Evolutionary conservation across 345 rosid species (phyloP).

Genomic region (Jatropha curcas): DNA sequence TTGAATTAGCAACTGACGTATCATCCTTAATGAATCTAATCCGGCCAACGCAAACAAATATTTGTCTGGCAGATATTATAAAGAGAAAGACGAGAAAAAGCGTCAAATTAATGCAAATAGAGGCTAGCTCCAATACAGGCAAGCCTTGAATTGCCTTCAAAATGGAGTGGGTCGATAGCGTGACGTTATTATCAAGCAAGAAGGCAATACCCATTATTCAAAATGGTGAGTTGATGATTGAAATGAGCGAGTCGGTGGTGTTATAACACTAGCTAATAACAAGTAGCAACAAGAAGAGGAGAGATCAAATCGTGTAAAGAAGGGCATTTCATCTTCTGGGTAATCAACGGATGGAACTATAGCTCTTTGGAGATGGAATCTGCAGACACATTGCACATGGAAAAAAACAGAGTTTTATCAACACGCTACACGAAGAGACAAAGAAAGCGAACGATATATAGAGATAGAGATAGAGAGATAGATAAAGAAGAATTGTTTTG

Average conservation of each 20-base stretch:
- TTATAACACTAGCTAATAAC: constrained; percentile 12
- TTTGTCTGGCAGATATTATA: constrained; percentile 59
- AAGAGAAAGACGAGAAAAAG: constrained; percentile 66
- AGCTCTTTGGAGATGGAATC: constrained; percentile 37
- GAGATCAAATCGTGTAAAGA: constrained; percentile 42
- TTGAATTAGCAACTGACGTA: constrained; percentile 37
- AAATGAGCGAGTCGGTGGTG: constrained; percentile 36
- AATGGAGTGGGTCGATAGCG: constrained; percentile 23
- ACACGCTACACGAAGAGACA: constrained; percentile 34
- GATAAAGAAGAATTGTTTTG: neutral
- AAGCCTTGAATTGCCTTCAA: constrained; percentile 43
- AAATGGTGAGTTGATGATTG: constrained; percentile 15
- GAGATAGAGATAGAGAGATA: neutral
- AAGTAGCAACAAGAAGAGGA: constrained; percentile 20
- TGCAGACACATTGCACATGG: constrained; percentile 60
- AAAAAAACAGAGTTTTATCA: constrained; percentile 40
- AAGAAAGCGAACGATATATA: constrained; percentile 25
- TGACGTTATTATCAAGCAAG: constrained; percentile 1
- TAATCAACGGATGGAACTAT: constrained; percentile 18
- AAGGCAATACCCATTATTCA: constrained; percentile 21
- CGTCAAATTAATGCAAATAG: constrained; percentile 66
- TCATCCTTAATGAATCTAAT: constrained; percentile 69
- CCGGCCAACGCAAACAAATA: constrained; percentile 62
- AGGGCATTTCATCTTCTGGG: constrained; percentile 66
- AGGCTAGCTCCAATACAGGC: constrained; percentile 65